These are phyloP conservation scores for Mycena rosella DNA, from an alignment of 768 basidiomycete genomes.

Conservation along the genomic window DNA sequence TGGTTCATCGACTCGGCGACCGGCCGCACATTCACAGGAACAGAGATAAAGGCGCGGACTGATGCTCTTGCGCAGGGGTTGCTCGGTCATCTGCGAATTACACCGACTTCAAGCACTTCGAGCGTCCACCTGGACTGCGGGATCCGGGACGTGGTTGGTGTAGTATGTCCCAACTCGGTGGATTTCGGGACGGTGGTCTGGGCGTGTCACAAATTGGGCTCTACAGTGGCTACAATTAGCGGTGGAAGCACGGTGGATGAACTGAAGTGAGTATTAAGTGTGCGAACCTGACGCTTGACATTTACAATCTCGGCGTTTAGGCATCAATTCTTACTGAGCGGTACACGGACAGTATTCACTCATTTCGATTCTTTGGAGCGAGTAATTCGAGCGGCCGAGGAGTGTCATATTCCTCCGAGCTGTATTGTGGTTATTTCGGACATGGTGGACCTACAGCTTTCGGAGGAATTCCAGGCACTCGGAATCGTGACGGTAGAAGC, in stretches of 20 bases:
- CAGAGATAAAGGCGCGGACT: not conserved
- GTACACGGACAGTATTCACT: not conserved
- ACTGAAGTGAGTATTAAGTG: conserved; percentile 15
- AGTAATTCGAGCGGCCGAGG: conserved; percentile 4
- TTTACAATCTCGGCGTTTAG: not conserved
- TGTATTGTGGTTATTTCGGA: conserved; percentile 7
- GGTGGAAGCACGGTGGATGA: not conserved
- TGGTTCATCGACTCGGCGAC: conserved; percentile 16
- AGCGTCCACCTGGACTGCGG: not conserved
- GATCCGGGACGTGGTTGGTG: conserved; percentile 8
- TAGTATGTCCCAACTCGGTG: conserved; percentile 13
- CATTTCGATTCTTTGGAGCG: not conserved
- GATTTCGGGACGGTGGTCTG: conserved; percentile 18
- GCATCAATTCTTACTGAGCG: conserved; percentile 7
- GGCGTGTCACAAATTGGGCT: conserved; percentile 18
- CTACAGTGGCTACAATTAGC: conserved; percentile 7
- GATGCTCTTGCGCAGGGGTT: conserved; percentile 8
- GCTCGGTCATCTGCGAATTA: not conserved
- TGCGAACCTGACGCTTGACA: too few species aligned
- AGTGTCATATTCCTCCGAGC: not conserved
- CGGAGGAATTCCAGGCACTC: not conserved
- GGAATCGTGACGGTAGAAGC: not conserved
- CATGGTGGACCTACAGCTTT: not conserved
- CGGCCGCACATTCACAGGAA: conserved; percentile 3
- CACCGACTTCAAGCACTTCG: not conserved